Percentiles rank a stretch among this genome's conserved stretches.
Evolutionary conservation across 129 eudicot species (phyloP).

Genomic region (Lactuca saligna): DNA sequence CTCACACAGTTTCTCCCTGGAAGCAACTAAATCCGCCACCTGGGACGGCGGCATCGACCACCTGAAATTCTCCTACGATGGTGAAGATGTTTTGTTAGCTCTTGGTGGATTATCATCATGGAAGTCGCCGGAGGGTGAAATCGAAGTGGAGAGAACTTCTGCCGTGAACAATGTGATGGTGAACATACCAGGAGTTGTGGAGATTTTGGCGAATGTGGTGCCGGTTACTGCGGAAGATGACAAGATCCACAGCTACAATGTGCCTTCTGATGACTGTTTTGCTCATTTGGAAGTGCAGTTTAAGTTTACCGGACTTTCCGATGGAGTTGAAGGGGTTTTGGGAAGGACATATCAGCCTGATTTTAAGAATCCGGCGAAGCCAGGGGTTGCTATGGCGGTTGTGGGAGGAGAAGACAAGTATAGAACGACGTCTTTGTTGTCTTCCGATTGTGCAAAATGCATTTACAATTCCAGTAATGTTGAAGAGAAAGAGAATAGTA

Average conservation of each 20-base stretch:
- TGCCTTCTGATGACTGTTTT: conserved; percentile 47
- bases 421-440: conserved; percentile 40
- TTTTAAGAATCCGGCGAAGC: conserved; percentile 50
- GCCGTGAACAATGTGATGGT: conserved; percentile 44
- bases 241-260: conserved; percentile 44
- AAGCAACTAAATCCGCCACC: conserved; percentile 50
- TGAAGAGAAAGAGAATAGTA: conserved; percentile 10
- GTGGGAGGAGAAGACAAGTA: conserved; percentile 66
- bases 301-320: conserved; percentile 31
- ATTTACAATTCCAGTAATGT: conserved; percentile 28
- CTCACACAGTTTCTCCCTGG: conserved; percentile 16
- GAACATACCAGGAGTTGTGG: conserved; percentile 34
- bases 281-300: conserved; percentile 37
- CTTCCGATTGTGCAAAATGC: conserved; percentile 48
- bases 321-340: conserved; percentile 51
- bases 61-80: conserved; percentile 46
- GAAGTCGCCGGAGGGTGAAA: conserved; percentile 20
- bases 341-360: conserved; percentile 53
- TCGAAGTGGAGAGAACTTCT: conserved; percentile 42
- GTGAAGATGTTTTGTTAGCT: conserved; percentile 25
- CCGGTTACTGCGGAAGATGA: conserved; percentile 54
- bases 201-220: conserved; percentile 49
- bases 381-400: conserved; percentile 66
- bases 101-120: conserved; percentile 39
- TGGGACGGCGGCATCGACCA: conserved; percentile 53